Conservation (phyloP, 176 grass and related monocot genomes). For the Carex kokanica region DNA sequence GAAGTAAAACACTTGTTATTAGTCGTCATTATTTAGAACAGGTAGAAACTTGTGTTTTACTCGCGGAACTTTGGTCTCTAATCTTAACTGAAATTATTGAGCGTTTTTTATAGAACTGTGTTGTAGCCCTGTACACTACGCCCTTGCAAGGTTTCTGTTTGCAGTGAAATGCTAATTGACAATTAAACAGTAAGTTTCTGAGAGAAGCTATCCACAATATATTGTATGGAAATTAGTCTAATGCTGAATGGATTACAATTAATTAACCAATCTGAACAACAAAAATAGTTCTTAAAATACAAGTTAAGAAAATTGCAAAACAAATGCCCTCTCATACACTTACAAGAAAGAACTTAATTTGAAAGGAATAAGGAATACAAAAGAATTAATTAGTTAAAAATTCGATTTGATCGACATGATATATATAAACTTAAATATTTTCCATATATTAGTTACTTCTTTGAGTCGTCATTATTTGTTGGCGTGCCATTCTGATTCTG, state of each 20-base stretch:
- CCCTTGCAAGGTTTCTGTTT: not conserved
- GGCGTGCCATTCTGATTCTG: constrained; percentile 35
- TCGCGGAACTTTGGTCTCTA: no score
- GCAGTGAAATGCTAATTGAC: not conserved
- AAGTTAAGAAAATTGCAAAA: constrained; percentile 37
- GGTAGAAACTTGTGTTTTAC: no score
- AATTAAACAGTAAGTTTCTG: not conserved
- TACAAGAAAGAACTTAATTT: constrained; percentile 30
- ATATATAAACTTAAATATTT: not conserved
- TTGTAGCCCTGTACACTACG: not conserved
- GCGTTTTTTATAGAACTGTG: no score
- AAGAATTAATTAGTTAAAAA: constrained; percentile 46
- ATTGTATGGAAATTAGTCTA: constrained; percentile 2
- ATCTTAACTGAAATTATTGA: no score
- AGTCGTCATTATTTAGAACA: not conserved
- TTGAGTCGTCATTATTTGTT: constrained; percentile 39
- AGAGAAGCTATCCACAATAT: not conserved
- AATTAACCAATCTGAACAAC: constrained; percentile 17
- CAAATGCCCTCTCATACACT: constrained; percentile 38
- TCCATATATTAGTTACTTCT: constrained; percentile 24
- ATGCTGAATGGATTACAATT: constrained; percentile 20
- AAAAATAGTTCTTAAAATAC: constrained; percentile 36
- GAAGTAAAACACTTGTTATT: not conserved
- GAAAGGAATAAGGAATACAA: constrained; percentile 30
- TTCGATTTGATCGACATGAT: constrained; percentile 25